Evolutionary conservation across 345 rosid genomes (phyloP).

Genomic region (Eucalyptus sideroxylon): DNA sequence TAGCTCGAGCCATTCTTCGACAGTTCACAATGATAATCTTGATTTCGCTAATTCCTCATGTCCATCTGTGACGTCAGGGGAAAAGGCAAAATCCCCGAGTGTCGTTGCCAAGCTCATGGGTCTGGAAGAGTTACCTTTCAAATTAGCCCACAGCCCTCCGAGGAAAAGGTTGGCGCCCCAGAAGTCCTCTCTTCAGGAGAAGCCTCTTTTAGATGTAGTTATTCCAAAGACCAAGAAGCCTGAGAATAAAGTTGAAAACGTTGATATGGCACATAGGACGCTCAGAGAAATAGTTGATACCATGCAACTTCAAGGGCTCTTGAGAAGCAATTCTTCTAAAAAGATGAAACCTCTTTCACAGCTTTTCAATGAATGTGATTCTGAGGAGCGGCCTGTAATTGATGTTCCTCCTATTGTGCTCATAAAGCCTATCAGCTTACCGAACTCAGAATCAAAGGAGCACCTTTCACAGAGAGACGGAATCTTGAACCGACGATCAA

Average conservation of each 20-base stretch:
- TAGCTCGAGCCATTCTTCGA: conserved; percentile 54
- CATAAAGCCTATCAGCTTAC: neutral
- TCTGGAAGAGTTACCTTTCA: conserved; percentile 47
- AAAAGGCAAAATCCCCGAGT: conserved; percentile 21
- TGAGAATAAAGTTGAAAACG: conserved; percentile 1
- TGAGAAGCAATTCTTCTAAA: conserved; percentile 7
- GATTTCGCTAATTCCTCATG: conserved; percentile 21
- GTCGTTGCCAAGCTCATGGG: conserved; percentile 97
- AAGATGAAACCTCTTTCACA: conserved; percentile 30
- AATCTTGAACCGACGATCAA: neutral
- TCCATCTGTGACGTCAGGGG: conserved; percentile 13
- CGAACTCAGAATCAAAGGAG: conserved; percentile 6
- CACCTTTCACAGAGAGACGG: conserved; percentile 1
- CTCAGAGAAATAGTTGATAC: conserved; percentile 40
- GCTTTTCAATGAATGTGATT: neutral
- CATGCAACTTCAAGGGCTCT: conserved; percentile 27
- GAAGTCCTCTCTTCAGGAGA: conserved; percentile 1
- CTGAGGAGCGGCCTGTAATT: neutral
- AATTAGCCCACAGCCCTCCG: conserved; percentile 3
- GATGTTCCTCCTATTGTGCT: neutral
- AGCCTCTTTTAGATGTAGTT: conserved; percentile 15
- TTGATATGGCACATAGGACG: conserved; percentile 6
- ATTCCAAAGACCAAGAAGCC: conserved; percentile 21
- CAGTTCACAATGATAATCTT: conserved; percentile 2
- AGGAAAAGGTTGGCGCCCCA: neutral